Percentiles rank a stretch among this genome's conserved stretches.
Evolutionary conservation across 768 basidiomycete genomes (phyloP).

Genomic region (Exsudoporus frostii): DNA sequence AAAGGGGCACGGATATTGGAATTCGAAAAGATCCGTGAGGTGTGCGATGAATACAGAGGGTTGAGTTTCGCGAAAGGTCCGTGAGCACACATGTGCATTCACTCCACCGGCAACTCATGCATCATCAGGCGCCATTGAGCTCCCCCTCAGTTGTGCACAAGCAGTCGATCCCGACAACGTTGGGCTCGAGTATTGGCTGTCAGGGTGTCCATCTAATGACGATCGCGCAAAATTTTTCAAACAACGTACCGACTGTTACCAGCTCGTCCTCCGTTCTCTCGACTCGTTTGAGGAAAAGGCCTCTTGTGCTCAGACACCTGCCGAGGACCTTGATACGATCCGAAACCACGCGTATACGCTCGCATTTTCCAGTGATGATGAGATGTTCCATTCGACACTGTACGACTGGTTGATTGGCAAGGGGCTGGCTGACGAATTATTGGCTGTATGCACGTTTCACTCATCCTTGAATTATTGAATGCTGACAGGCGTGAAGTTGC

Average conservation of each 20-base stretch:
- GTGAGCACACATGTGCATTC: constrained; percentile 10
- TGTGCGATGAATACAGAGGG: constrained; percentile 86
- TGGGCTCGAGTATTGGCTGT: constrained; percentile 75
- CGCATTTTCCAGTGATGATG: constrained; percentile 81
- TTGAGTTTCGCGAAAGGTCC: constrained; percentile 79
- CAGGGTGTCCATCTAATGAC: constrained; percentile 58
- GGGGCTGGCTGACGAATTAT: constrained; percentile 79
- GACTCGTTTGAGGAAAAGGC: constrained; percentile 72
- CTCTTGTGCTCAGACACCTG: constrained; percentile 29
- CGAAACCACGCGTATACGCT: constrained; percentile 82
- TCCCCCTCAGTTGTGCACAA: constrained; percentile 81
- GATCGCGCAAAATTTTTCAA: constrained; percentile 56
- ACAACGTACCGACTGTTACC: constrained; percentile 71
- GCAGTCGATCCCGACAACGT: constrained; percentile 72
- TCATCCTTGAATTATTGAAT: background rate
- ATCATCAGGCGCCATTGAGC: constrained; percentile 69
- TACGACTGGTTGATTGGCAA: constrained; percentile 92
- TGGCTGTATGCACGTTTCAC: constrained; percentile 62
- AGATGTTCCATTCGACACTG: constrained; percentile 89
- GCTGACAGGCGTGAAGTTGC: constrained; percentile 50
- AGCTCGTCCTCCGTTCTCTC: constrained; percentile 78
- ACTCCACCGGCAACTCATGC: background rate
- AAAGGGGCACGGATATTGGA: constrained; percentile 86
- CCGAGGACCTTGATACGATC: constrained; percentile 65
- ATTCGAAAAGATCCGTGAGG: constrained; percentile 79